A percentile compares a stretch with the other conserved stretches of the same genome.
These are phyloP conservation scores for Teratosphaeria nubilosa DNA, from an alignment of 2,329 filamentous ascomycete genomes.

Conservation along the genomic window DNA sequence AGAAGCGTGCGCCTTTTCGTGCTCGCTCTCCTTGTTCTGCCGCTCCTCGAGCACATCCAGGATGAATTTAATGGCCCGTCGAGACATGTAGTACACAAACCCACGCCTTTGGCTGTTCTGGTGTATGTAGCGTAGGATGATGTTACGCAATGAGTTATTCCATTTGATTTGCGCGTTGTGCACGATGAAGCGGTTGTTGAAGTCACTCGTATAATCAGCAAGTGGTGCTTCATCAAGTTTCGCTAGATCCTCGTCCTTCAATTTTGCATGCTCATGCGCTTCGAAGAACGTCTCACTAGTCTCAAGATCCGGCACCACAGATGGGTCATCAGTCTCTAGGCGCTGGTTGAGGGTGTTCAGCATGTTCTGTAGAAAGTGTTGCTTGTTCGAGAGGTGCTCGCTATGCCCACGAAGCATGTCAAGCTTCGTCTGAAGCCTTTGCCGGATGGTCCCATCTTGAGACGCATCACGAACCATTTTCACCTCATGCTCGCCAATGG, in stretches of 20 bases:
- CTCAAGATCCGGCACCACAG: slow-evolving; percentile 33
- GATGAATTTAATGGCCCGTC: slow-evolving; percentile 93
- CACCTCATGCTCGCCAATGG: slow-evolving; percentile 66
- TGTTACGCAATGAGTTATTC: slow-evolving; percentile 93
- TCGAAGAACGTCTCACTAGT: slow-evolving; percentile 37
- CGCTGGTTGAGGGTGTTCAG: slow-evolving; percentile 48
- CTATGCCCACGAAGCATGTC: slow-evolving; percentile 47
- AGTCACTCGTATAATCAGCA: slow-evolving; percentile 82
- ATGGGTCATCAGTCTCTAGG: slow-evolving; percentile 48
- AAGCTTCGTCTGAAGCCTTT: slow-evolving; percentile 47
- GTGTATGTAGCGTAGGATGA: slow-evolving; percentile 92
- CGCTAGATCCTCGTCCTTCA: slow-evolving; percentile 41
- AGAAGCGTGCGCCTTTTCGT: not conserved
- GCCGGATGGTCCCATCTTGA: slow-evolving; percentile 35
- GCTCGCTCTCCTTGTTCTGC: slow-evolving; percentile 51
- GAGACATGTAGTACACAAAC: slow-evolving; percentile 95
- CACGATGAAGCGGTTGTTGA: slow-evolving; percentile 95
- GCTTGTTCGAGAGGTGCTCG: slow-evolving; percentile 47
- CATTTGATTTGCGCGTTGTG: slow-evolving; percentile 97
- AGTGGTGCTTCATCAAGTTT: slow-evolving; percentile 57
- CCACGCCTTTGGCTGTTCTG: slow-evolving; percentile 92
- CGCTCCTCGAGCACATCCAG: slow-evolving; percentile 96
- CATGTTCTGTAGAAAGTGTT: slow-evolving; percentile 49
- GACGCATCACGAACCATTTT: slow-evolving; percentile 45
- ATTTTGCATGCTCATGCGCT: slow-evolving; percentile 38